Base-by-base conservation (phyloP, 1,139 yeast genomes). In the Kazachstania sp. region DNA sequence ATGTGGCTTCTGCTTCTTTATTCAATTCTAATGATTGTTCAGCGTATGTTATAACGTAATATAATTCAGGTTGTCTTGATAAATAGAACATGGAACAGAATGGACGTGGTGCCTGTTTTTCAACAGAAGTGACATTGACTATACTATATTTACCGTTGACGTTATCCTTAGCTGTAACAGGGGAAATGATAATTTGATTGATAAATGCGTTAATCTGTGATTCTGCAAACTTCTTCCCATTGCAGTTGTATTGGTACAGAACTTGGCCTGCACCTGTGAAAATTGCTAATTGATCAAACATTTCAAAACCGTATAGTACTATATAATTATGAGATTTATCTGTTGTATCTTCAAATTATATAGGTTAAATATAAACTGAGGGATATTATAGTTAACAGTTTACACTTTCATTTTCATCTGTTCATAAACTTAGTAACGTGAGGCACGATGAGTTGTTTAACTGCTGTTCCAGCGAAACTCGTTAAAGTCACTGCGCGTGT, bases 181-280 rank as follows among this genome's bases (percentile, higher is more conserved):
- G 61, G 15, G 63, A 55, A 18, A 63, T 54, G 34, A 63, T 54
- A 19, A 61, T 41, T 36, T 65, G 67, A 20, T 64, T 55, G 43
- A 81, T 71, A 55, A 81, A 71, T 30, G 74, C 71, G 43, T 74
- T 70, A 45, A 81, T 71, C 46, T 80, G 72, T 5, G 72, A 58
- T 55, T 79, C 81, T 42, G 78, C 64, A 16, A 78, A 69, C 35
- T 75, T 69, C 47, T 69, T 70, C 43, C 73, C 71, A 9, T 69
- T 65, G 36, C 75, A 69, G 42, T 59, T 61, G 49, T 71, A 69
- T 52, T 72, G 71, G 73, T 77, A 81, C 18, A 77, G 65, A 13
- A 81, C 83, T 20, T 74, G 66, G 0, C 87, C 87, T 9, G 79
- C 74, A 1, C 76, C 71, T 2, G 78, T 71, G 64, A 80, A 79